Evolutionary conservation across 768 basidiomycete species (phyloP).

Genomic region (Strobilomyces confusus): DNA sequence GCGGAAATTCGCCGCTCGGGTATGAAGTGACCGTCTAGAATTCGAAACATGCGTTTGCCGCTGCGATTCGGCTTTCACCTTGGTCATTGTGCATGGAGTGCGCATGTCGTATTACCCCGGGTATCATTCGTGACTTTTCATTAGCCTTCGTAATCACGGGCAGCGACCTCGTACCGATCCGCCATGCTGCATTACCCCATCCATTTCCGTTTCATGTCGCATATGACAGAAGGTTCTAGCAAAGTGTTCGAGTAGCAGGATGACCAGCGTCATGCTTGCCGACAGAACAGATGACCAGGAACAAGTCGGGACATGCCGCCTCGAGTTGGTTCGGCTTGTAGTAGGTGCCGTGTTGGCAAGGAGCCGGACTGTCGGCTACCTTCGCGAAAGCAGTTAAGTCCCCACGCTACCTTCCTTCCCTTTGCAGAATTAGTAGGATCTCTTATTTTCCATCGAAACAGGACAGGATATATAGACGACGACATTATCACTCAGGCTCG

Average conservation of each 20-base stretch:
- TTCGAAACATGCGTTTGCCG: constrained; percentile 9
- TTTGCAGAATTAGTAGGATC: too few species aligned
- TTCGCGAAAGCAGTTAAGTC: too few species aligned
- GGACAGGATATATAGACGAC: too few species aligned
- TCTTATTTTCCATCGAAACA: too few species aligned
- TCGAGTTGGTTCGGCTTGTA: neutral
- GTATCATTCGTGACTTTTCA: neutral
- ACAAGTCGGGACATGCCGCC: too few species aligned
- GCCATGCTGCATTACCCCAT: neutral
- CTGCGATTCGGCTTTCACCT: neutral
- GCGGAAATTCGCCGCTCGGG: constrained; percentile 3
- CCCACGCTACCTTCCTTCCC: too few species aligned
- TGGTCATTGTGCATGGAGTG: constrained; percentile 3
- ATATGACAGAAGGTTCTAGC: neutral
- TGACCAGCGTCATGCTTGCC: neutral
- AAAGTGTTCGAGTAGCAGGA: neutral
- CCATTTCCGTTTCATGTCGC: constrained; percentile 11
- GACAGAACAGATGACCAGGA: neutral
- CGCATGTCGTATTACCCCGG: constrained; percentile 17
- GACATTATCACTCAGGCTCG: too few species aligned
- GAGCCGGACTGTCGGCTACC: too few species aligned
- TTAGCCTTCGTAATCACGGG: neutral
- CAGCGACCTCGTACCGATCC: neutral
- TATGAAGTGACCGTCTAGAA: constrained; percentile 3
- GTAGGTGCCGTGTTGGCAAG: neutral